Percentiles rank a stretch among this genome's conserved stretches.
These are phyloP conservation scores for Wickerhamiella sergipiensis DNA, from an alignment of 805 yeast genomes.

Conservation along the genomic window DNA sequence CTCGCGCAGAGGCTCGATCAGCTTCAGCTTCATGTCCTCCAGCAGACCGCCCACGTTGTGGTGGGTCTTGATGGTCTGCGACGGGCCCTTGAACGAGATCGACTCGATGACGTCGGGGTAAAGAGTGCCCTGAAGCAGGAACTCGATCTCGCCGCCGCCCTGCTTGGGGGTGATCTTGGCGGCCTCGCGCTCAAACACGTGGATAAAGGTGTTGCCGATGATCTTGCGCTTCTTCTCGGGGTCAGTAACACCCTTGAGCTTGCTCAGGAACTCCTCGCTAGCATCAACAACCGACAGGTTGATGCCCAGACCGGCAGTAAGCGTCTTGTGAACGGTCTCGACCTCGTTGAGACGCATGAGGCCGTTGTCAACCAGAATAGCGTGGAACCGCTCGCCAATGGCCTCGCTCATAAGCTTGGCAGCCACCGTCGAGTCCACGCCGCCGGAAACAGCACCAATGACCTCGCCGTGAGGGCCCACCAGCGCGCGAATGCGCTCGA, in stretches of 20 bases:
- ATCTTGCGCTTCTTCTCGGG: constrained; percentile 98
- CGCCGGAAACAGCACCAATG: constrained; percentile 98
- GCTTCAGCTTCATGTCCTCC: constrained; percentile 95
- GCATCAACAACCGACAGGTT: constrained; percentile 93
- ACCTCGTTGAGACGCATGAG: constrained; percentile 94
- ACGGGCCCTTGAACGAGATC: constrained; percentile 97
- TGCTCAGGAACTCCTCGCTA: constrained; percentile 69
- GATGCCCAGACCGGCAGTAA: constrained; percentile 88
- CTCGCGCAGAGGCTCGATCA: constrained; percentile 97
- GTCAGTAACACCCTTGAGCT: constrained; percentile 87
- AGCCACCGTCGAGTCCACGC: constrained; percentile 98
- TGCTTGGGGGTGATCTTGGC: constrained; percentile 70
- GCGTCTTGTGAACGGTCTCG: constrained; percentile 69
- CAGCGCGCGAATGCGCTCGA: constrained; percentile 73
- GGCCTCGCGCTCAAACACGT: constrained; percentile 93
- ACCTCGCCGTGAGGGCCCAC: constrained; percentile 98
- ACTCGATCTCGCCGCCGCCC: constrained; percentile 82
- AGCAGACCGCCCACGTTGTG: constrained; percentile 98
- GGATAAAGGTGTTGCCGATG: constrained; percentile 95
- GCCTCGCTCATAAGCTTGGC: constrained; percentile 97
- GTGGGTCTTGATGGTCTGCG: constrained; percentile 98
- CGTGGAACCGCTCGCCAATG: constrained; percentile 97
- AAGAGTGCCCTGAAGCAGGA: constrained; percentile 87
- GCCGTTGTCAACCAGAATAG: constrained; percentile 95
- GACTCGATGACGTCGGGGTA: constrained; percentile 98